These are phyloP conservation scores for Colletotrichum truncatum DNA, from an alignment of 2,329 filamentous ascomycete genomes.

Conservation along the genomic window DNA sequence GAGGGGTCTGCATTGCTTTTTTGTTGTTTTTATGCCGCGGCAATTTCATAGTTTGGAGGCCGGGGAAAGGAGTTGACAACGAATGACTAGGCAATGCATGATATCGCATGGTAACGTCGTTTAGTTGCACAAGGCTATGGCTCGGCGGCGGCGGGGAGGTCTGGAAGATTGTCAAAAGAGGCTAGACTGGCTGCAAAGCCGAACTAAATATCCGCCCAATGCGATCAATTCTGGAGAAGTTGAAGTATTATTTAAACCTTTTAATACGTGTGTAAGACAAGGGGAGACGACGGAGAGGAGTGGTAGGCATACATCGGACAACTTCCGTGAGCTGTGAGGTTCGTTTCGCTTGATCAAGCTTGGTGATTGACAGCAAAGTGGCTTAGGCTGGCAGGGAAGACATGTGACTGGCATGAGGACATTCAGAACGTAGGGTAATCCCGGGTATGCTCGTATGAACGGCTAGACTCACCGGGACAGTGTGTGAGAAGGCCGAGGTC, in stretches of 20 bases:
- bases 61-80: conserved; percentile 7
- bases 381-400: neutral
- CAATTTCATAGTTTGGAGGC: neutral
- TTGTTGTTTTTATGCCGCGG: neutral
- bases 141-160: neutral
- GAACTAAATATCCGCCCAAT: conserved; percentile 26
- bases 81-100: neutral
- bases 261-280: neutral
- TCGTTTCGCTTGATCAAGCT: neutral
- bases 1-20: neutral
- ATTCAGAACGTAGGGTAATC: conserved; percentile 1
- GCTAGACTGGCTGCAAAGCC: conserved; percentile 30
- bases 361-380: neutral
- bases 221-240: conserved; percentile 3
- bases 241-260: neutral
- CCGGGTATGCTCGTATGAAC: neutral
- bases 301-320: conserved; percentile 16
- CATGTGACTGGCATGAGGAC: conserved; percentile 23
- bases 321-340: conserved; percentile 14
- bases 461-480: conserved; percentile 7
- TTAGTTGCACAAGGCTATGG: neutral
- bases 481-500: conserved; percentile 17
- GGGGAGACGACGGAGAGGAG: neutral
- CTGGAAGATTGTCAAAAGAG: conserved; percentile 21
- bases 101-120: neutral